These are phyloP conservation scores for Cyclotella choctawhatcheeana DNA, from an alignment of 108 stramenopile genomes.

Conservation along the genomic window DNA sequence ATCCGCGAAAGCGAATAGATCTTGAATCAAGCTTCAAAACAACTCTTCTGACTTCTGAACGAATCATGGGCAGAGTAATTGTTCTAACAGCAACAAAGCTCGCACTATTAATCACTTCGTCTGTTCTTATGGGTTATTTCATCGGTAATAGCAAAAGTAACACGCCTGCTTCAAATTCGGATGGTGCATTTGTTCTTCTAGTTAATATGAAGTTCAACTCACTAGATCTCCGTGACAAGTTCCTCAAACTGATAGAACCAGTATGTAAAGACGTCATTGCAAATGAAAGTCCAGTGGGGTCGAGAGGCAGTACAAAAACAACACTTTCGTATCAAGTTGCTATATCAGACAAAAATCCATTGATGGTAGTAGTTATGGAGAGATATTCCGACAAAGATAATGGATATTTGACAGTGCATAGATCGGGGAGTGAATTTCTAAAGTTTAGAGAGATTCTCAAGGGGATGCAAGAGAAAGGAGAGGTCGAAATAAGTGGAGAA, in stretches of 20 bases:
- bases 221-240: constrained; percentile 20
- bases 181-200: constrained; percentile 35
- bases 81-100: constrained; percentile 5
- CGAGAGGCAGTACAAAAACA: constrained; percentile 15
- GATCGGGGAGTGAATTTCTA: constrained; percentile 53
- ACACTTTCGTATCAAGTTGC: constrained; percentile 72
- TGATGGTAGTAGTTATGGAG: constrained; percentile 62
- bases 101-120: background rate
- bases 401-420: constrained; percentile 63
- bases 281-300: constrained; percentile 19
- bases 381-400: constrained; percentile 73
- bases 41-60: background rate
- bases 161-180: background rate
- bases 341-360: constrained; percentile 61
- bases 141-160: background rate
- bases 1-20: no score
- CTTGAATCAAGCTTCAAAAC: no score
- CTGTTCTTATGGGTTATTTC: constrained; percentile 4
- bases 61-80: constrained; percentile 5
- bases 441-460: constrained; percentile 66
- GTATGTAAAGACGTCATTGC: constrained; percentile 27
- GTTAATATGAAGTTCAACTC: constrained; percentile 39
- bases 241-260: constrained; percentile 30
- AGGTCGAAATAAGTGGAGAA: constrained; percentile 59
- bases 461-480: constrained; percentile 59